Conservation (phyloP, 345 rosid genomes). For the Trapa incisa region DNA sequence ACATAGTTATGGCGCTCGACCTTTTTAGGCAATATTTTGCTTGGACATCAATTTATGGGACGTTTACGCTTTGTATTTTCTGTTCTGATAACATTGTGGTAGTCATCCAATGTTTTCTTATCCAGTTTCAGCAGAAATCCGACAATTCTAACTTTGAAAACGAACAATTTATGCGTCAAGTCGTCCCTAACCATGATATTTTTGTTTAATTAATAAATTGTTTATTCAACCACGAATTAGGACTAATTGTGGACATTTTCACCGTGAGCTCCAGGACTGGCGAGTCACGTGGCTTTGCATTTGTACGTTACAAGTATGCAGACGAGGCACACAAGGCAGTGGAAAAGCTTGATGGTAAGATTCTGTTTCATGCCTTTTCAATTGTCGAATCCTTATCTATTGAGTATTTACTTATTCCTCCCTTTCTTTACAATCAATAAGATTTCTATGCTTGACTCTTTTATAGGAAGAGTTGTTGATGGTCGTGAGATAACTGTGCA, state of each 20-base stretch:
- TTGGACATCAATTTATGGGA: neutral
- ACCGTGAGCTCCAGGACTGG: slow-evolving; percentile 31
- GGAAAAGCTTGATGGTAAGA: slow-evolving; percentile 48
- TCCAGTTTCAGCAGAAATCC: too few species aligned
- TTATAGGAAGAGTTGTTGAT: slow-evolving; percentile 84
- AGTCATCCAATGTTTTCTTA: too few species aligned
- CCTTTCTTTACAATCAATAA: neutral
- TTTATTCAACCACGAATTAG: neutral
- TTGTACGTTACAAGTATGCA: slow-evolving; percentile 55
- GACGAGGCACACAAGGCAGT: slow-evolving; percentile 68
- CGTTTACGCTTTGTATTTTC: neutral
- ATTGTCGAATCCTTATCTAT: neutral
- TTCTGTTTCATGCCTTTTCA: neutral
- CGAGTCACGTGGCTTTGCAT: slow-evolving; percentile 60
- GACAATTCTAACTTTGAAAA: too few species aligned
- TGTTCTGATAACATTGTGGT: too few species aligned
- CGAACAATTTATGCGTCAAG: neutral
- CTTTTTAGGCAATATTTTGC: neutral
- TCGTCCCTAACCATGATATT: neutral
- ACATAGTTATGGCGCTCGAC: neutral
- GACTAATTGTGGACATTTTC: neutral
- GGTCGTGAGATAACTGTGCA: slow-evolving; percentile 98
- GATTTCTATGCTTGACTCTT: neutral
- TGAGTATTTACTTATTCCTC: neutral
- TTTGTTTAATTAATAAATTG: neutral